Conservation (phyloP, 768 basidiomycete species). For the Lactarius sp. region DNA sequence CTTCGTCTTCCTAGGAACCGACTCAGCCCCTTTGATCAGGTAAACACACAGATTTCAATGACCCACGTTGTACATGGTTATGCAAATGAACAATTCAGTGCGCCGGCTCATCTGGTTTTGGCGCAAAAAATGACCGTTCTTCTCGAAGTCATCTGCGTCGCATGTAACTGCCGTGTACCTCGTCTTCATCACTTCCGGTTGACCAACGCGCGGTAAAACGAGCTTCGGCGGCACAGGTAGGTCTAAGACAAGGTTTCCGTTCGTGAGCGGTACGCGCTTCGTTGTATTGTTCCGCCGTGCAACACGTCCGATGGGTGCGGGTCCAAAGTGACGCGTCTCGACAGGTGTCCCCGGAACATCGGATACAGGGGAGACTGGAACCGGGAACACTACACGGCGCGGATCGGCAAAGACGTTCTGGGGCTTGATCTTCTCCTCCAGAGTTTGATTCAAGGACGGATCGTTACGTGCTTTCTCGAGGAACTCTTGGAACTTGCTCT, state of each 20-base stretch:
- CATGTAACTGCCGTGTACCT: constrained; percentile 89
- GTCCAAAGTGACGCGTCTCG: constrained; percentile 81
- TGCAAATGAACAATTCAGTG: constrained; percentile 89
- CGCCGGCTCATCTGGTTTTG: constrained; percentile 75
- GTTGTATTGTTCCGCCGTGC: constrained; percentile 66
- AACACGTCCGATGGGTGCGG: constrained; percentile 76
- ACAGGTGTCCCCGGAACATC: constrained; percentile 41
- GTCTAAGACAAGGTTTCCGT: constrained; percentile 85
- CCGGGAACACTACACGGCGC: constrained; percentile 8
- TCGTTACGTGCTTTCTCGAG: constrained; percentile 9
- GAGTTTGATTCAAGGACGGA: constrained; percentile 35
- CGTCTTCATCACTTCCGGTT: constrained; percentile 67
- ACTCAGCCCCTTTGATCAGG: constrained; percentile 11
- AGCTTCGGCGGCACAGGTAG: constrained; percentile 81
- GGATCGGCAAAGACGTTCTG: constrained; percentile 24
- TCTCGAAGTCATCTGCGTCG: constrained; percentile 89
- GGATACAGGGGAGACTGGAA: constrained; percentile 33
- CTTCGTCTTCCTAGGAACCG: constrained; percentile 67
- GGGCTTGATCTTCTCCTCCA: constrained; percentile 25
- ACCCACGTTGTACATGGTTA: constrained; percentile 95
- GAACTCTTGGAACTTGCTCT: constrained; percentile 18
- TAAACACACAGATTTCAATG: constrained; percentile 5
- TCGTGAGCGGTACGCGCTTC: constrained; percentile 77
- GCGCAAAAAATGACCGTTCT: constrained; percentile 75
- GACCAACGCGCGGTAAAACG: constrained; percentile 64